A percentile compares a stretch with the other conserved stretches of the same genome.
Evolutionary conservation across 768 basidiomycete species (phyloP).

Genomic region (Mycena vulgaris): DNA sequence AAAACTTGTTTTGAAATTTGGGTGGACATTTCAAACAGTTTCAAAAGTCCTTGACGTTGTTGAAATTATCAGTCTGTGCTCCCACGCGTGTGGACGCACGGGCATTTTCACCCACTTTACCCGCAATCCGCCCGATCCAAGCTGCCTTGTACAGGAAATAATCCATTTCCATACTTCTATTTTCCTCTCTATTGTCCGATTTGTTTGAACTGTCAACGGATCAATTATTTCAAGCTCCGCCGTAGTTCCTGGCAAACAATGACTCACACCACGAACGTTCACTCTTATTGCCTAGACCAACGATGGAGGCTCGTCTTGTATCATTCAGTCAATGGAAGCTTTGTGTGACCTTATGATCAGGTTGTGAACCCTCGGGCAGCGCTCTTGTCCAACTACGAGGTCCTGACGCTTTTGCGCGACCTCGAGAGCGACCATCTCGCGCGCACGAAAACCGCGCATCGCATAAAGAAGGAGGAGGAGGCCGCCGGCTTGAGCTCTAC

Average conservation of each 20-base stretch:
- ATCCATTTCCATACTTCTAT: no score
- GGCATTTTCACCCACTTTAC: no score
- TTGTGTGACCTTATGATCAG: slow-evolving; percentile 53
- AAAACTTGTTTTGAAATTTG: no score
- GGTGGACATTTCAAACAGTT: no score
- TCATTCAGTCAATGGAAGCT: not conserved
- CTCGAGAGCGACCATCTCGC: slow-evolving; percentile 83
- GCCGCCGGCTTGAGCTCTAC: slow-evolving; percentile 51
- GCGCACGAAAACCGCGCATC: slow-evolving; percentile 77
- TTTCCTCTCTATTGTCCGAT: no score
- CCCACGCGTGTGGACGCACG: no score
- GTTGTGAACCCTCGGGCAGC: slow-evolving; percentile 80
- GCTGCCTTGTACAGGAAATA: no score
- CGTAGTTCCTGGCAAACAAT: slow-evolving; percentile 1
- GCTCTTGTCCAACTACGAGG: slow-evolving; percentile 93
- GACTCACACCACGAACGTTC: not conserved
- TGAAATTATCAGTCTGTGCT: no score
- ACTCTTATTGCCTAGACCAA: slow-evolving; percentile 1
- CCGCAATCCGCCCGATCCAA: no score
- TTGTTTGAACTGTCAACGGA: no score
- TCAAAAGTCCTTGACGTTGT: no score
- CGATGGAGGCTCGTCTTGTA: slow-evolving; percentile 39
- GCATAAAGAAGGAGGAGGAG: slow-evolving; percentile 86
- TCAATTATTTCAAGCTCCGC: no score
- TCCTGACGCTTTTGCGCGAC: slow-evolving; percentile 81